These are phyloP conservation scores for Mayamaea pseudoterrestris DNA, from an alignment of 108 stramenopile species.

Conservation along the genomic window DNA sequence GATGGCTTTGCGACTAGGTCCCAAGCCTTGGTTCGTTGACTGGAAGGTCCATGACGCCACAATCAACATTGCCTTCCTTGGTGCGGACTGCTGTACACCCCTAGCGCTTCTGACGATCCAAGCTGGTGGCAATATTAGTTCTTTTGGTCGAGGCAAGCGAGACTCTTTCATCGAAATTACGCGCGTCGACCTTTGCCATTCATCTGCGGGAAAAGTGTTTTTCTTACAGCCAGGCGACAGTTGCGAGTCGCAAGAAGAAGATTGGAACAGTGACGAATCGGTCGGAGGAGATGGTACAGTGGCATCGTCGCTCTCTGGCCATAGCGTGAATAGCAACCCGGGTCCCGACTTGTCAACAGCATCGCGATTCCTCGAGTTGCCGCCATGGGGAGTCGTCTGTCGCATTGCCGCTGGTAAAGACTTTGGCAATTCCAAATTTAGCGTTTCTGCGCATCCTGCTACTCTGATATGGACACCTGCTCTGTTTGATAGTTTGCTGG, in stretches of 20 bases:
- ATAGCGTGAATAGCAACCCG: not conserved
- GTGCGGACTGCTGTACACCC: conserved; percentile 1
- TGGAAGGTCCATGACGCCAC: conserved; percentile 17
- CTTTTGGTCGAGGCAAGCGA: conserved; percentile 34
- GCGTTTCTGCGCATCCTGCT: conserved; percentile 52
- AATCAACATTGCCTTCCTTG: conserved; percentile 17
- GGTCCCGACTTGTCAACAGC: conserved; percentile 7
- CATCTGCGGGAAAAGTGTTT: conserved; percentile 12
- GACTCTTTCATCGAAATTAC: conserved; percentile 53
- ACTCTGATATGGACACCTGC: conserved; percentile 62
- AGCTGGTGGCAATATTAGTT: conserved; percentile 6
- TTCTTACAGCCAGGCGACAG: conserved; percentile 12
- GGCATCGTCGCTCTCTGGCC: not conserved
- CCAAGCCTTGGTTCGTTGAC: conserved; percentile 28
- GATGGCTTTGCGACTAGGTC: conserved; percentile 25
- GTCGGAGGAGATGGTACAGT: not conserved
- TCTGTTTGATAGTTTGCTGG: conserved; percentile 44
- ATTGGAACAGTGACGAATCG: not conserved
- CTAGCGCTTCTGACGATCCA: conserved; percentile 2
- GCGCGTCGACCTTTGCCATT: conserved; percentile 33
- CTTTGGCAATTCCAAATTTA: conserved; percentile 23
- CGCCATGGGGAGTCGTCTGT: conserved; percentile 44
- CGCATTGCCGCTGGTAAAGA: conserved; percentile 32
- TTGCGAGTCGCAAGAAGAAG: conserved; percentile 1
- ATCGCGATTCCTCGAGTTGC: conserved; percentile 26